These are phyloP conservation scores for Aechmea fasciata DNA, from an alignment of 176 grass and related monocot genomes.

Conservation along the genomic window DNA sequence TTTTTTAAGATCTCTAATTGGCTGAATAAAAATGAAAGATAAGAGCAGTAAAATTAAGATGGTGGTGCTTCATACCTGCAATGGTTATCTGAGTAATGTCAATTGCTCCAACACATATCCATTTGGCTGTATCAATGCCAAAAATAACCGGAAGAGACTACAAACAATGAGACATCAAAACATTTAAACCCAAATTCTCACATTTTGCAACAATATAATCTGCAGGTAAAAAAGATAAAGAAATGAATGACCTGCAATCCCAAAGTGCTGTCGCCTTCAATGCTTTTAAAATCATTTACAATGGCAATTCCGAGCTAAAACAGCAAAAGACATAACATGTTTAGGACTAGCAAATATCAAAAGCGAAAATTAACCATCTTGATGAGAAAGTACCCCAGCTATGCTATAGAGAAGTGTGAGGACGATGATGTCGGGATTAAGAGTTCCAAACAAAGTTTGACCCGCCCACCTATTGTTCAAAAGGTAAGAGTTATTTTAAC, in stretches of 20 bases:
- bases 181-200: not conserved
- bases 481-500: not conserved
- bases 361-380: not conserved
- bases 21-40: not conserved
- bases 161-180: slow-evolving; percentile 1
- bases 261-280: not conserved
- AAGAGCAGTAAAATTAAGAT: not conserved
- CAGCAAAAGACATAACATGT: not conserved
- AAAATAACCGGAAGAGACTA: slow-evolving; percentile 98
- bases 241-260: slow-evolving; percentile 1
- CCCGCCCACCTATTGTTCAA: slow-evolving; percentile 18
- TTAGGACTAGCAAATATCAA: not conserved
- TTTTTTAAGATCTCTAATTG: not conserved
- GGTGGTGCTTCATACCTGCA: slow-evolving; percentile 37
- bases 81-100: slow-evolving; percentile 92
- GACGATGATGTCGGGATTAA: slow-evolving; percentile 24
- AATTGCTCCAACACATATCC: slow-evolving; percentile 96
- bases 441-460: slow-evolving; percentile 29
- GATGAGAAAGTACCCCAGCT: slow-evolving; percentile 20
- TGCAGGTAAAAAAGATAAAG: not conserved
- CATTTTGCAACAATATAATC: not conserved
- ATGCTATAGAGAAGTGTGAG: slow-evolving; percentile 25
- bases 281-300: slow-evolving; percentile 13
- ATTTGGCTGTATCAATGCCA: slow-evolving; percentile 84
- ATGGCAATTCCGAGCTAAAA: slow-evolving; percentile 2